Conservation (phyloP, 208 protist genomes). For the Phytomonas sp. region DNA sequence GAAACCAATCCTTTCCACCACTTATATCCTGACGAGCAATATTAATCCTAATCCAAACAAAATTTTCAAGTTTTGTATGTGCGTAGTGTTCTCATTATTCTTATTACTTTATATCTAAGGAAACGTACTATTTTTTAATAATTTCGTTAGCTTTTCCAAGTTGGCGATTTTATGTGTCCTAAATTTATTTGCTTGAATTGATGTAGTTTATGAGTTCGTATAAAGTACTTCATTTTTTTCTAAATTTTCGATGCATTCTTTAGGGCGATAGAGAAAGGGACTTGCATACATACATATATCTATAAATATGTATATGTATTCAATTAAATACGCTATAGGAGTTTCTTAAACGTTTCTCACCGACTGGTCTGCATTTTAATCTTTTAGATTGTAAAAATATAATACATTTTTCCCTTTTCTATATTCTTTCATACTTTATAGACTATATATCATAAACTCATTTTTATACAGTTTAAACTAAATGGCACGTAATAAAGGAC, state of each 20-base stretch:
- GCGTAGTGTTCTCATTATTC: not conserved
- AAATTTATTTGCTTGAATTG: conserved; percentile 1
- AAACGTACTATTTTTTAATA: not conserved
- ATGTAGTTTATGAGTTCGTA: not conserved
- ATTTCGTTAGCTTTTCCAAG: not conserved
- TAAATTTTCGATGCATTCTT: not conserved
- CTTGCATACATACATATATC: not conserved
- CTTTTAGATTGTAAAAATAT: conserved; percentile 1
- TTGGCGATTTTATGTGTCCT: not conserved
- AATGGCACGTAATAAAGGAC: conserved; percentile 73
- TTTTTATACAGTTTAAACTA: not conserved
- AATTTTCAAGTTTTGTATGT: not conserved
- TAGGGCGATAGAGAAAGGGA: not conserved
- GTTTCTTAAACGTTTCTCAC: not conserved
- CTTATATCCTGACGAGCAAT: not conserved
- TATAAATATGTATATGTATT: conserved; percentile 8
- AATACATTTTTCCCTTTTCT: conserved; percentile 4
- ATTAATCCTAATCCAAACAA: not conserved
- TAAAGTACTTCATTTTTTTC: not conserved
- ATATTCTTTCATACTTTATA: conserved; percentile 1
- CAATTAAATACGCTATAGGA: not conserved
- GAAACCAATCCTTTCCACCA: not conserved
- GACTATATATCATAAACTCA: not conserved
- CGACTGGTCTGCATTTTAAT: not conserved
- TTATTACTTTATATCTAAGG: not conserved